Evolutionary conservation across 352 stramenopile species (phyloP).

Genomic region (Thalassiosira oceanica): DNA sequence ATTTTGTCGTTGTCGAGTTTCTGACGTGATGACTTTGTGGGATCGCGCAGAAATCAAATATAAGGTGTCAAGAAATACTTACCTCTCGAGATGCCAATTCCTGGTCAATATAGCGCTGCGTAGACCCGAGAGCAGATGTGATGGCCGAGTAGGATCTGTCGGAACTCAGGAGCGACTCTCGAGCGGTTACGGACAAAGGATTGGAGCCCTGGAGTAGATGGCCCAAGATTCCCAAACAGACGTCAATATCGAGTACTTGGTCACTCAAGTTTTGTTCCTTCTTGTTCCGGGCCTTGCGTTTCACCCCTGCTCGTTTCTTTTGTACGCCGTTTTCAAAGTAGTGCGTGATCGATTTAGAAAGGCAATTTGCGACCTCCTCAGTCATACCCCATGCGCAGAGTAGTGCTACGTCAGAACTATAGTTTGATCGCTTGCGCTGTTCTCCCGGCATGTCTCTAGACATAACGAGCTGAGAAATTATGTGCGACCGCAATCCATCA

Average conservation of each 20-base stretch:
- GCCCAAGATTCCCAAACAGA: constrained; percentile 47
- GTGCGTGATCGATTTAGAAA: constrained; percentile 49
- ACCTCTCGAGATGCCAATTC: constrained; percentile 33
- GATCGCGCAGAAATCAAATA: not conserved
- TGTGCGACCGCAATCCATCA: constrained; percentile 34
- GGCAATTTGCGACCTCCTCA: constrained; percentile 47
- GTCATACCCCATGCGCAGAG: constrained; percentile 67
- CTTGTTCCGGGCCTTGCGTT: constrained; percentile 15
- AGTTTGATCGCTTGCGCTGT: constrained; percentile 26
- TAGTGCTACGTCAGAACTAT: constrained; percentile 52
- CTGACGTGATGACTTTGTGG: constrained; percentile 10
- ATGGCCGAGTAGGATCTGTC: constrained; percentile 32
- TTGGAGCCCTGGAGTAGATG: constrained; percentile 44
- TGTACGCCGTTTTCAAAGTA: constrained; percentile 27
- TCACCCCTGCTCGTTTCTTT: constrained; percentile 11
- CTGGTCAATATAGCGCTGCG: constrained; percentile 34
- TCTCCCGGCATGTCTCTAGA: constrained; percentile 5
- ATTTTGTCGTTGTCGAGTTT: constrained; percentile 30
- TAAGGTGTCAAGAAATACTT: constrained; percentile 12
- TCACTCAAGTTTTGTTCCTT: constrained; percentile 21
- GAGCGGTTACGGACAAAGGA: constrained; percentile 27
- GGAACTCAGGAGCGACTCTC: constrained; percentile 48
- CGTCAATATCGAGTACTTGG: constrained; percentile 35
- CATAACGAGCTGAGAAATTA: constrained; percentile 29
- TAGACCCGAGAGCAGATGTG: constrained; percentile 41